These are phyloP conservation scores for Crepidotus variabilis DNA, from an alignment of 768 basidiomycete genomes.

Conservation along the genomic window DNA sequence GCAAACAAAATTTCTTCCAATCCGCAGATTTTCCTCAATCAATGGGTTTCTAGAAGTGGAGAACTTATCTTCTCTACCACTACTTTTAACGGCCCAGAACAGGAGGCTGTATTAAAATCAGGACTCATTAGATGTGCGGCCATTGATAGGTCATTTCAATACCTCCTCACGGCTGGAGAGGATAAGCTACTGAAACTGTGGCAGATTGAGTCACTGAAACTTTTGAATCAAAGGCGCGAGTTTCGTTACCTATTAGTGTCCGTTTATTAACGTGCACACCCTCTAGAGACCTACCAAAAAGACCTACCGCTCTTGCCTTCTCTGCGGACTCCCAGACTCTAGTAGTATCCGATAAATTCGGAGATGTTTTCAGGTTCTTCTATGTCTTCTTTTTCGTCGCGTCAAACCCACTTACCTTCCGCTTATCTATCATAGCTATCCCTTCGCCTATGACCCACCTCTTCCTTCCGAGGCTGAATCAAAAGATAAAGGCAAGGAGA, in stretches of 20 bases:
- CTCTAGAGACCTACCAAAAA: conserved; percentile 77
- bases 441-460: conserved; percentile 40
- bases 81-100: conserved; percentile 24
- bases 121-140: conserved; percentile 62
- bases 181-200: conserved; percentile 83
- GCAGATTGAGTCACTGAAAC: conserved; percentile 50
- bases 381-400: background rate
- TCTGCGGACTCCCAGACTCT: conserved; percentile 60
- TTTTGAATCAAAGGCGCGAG: conserved; percentile 58
- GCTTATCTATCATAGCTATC: conserved; percentile 45
- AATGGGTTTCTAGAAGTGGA: conserved; percentile 42
- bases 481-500: conserved; percentile 19
- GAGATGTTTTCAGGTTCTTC: conserved; percentile 80
- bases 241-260: background rate
- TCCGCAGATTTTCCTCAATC: conserved; percentile 4
- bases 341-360: conserved; percentile 90
- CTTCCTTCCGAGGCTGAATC: conserved; percentile 17
- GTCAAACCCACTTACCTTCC: background rate
- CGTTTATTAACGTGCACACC: background rate
- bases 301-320: conserved; percentile 68
- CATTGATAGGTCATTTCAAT: conserved; percentile 36
- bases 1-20: conserved; percentile 16
- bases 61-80: conserved; percentile 42
- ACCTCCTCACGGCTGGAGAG: conserved; percentile 66
- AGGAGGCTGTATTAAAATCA: conserved; percentile 33